phyloP scores from a whole-genome alignment of 192 early-diverging fungal genomes.

The Piromyces finnis region DNA sequence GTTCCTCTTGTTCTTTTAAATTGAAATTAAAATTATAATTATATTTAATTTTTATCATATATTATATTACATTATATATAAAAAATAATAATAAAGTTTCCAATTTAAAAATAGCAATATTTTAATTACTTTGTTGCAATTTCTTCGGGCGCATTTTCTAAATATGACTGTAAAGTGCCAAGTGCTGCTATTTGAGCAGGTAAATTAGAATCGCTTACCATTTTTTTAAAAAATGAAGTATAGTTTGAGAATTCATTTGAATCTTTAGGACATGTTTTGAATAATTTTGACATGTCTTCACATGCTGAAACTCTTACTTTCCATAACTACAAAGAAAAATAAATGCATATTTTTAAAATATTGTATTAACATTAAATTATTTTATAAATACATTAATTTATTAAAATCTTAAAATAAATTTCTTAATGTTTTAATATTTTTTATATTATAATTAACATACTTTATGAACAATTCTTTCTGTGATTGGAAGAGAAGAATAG shows the following conservation, averaged over 20 bases:
- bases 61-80: too few species aligned
- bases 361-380: too few species aligned
- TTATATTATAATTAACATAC: too few species aligned
- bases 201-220: slow-evolving; percentile 70
- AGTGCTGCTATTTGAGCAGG: slow-evolving; percentile 80
- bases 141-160: slow-evolving; percentile 51
- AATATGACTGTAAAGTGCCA: slow-evolving; percentile 50
- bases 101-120: neutral
- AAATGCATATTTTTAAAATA: too few species aligned
- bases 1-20: neutral
- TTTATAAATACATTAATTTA: too few species aligned
- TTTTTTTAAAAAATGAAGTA: slow-evolving; percentile 56
- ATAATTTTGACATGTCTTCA: slow-evolving; percentile 51
- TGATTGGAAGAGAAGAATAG: slow-evolving; percentile 52
- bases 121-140: slow-evolving; percentile 1
- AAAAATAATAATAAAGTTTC: too few species aligned
- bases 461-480: slow-evolving; percentile 68
- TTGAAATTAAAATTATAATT: neutral
- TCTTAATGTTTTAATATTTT: too few species aligned
- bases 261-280: slow-evolving; percentile 39
- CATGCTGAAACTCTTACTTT: slow-evolving; percentile 79
- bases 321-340: slow-evolving; percentile 48
- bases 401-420: too few species aligned
- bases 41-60: too few species aligned
- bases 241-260: slow-evolving; percentile 47